Conservation (phyloP, 495 filamentous ascomycete species). For the Penicillium lividum region DNA sequence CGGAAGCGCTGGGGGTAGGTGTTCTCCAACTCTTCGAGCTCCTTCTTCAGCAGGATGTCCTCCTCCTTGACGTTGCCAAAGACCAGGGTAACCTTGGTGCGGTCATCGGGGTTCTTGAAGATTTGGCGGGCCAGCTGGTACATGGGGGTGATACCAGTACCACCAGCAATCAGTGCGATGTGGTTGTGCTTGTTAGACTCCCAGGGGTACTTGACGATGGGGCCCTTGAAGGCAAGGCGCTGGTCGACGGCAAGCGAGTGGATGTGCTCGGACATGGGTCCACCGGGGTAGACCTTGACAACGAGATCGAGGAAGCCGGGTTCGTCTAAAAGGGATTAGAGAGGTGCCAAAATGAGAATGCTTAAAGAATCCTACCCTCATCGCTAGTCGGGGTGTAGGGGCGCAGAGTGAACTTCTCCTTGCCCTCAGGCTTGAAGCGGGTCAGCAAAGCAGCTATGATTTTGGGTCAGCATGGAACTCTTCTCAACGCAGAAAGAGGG, state of each 20-base stretch:
- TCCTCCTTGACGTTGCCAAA: conserved; percentile 85
- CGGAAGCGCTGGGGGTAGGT: conserved; percentile 90
- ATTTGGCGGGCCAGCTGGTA: conserved; percentile 85
- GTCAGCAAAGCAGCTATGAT: conserved; percentile 72
- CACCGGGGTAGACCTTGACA: conserved; percentile 86
- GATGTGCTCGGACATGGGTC: conserved; percentile 87
- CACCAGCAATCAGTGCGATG: conserved; percentile 89
- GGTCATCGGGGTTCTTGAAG: conserved; percentile 93
- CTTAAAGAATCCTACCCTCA: conserved; percentile 59
- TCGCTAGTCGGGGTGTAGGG: conserved; percentile 93
- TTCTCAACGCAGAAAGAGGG: neutral
- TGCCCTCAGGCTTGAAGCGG: conserved; percentile 76
- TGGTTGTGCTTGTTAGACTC: conserved; percentile 90
- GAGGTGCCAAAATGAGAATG: neutral
- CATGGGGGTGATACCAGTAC: conserved; percentile 93
- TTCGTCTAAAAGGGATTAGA: conserved; percentile 55
- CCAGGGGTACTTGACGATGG: conserved; percentile 93
- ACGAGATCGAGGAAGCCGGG: conserved; percentile 84
- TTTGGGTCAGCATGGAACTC: conserved; percentile 7
- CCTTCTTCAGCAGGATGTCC: conserved; percentile 84
- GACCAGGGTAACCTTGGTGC: conserved; percentile 93
- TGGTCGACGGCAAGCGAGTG: conserved; percentile 81
- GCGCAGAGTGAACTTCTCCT: conserved; percentile 78
- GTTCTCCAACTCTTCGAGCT: conserved; percentile 82
- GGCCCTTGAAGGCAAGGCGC: conserved; percentile 86